A percentile compares a stretch with the other conserved stretches of the same genome.
Conservation (phyloP, 108 stramenopile species). For the Licmophora abbreviata region DNA sequence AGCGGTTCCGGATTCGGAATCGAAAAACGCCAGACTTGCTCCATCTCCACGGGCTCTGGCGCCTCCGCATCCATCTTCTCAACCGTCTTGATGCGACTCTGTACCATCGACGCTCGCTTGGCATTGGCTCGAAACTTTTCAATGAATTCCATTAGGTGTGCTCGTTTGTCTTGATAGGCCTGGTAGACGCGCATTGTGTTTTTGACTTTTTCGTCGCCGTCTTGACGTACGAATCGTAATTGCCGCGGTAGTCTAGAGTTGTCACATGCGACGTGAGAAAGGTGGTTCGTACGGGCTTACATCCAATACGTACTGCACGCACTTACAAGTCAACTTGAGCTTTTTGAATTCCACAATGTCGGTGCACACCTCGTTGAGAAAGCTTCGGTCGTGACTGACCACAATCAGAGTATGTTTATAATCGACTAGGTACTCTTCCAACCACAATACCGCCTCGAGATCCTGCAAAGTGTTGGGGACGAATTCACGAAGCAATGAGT, state of each 20-base stretch:
- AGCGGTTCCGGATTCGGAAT: slow-evolving; percentile 89
- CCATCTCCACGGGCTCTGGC: slow-evolving; percentile 68
- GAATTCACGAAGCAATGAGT: neutral
- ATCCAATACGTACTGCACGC: neutral
- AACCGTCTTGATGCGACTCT: slow-evolving; percentile 96
- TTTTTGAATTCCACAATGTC: slow-evolving; percentile 86
- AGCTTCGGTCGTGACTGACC: slow-evolving; percentile 93
- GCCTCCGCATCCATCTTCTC: slow-evolving; percentile 93
- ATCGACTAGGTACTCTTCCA: slow-evolving; percentile 78
- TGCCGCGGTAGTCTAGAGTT: slow-evolving; percentile 80
- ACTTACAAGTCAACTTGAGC: slow-evolving; percentile 51
- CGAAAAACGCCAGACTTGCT: slow-evolving; percentile 73
- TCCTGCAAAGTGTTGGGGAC: slow-evolving; percentile 58
- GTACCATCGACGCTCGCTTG: slow-evolving; percentile 92
- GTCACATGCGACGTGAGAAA: neutral
- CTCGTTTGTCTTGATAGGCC: slow-evolving; percentile 85
- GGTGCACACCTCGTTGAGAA: slow-evolving; percentile 90
- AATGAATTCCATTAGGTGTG: slow-evolving; percentile 99
- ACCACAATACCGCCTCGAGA: slow-evolving; percentile 93
- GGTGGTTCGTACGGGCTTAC: neutral
- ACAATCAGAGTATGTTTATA: slow-evolving; percentile 89
- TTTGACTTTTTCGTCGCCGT: slow-evolving; percentile 67
- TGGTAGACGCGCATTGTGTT: slow-evolving; percentile 88
- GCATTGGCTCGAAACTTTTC: slow-evolving; percentile 96
- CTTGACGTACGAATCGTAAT: slow-evolving; percentile 93